Evolutionary conservation across 2,329 filamentous ascomycete genomes (phyloP), one percentile per base, ranked within the genome.

Genomic region (Gyromitra esculenta): DNA sequence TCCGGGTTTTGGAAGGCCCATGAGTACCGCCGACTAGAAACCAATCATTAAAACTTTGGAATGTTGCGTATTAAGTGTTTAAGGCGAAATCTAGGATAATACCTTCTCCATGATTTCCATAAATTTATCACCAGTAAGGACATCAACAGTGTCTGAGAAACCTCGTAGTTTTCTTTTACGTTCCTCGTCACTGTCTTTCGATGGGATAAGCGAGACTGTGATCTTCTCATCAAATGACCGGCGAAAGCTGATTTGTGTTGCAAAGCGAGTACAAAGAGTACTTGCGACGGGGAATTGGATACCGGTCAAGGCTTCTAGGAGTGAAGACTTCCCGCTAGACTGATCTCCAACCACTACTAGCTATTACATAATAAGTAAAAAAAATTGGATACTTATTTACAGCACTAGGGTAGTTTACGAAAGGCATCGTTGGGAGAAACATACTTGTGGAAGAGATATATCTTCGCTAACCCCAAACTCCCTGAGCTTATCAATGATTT

Each of bases 271-370:
- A 48, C 81, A 81, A 13, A 81, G 77, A 8, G 77, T 79, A 15
- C 72, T 77, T 2, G 78, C 78, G n/a, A 79, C 73, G 2, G 81
- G 81, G 63, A 81, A 81, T 9, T 77, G 77, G 50, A 81, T 79
- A 1, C 69, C 64, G 1, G 81, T 81, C 8, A 81, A 57, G 41
- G 78, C 81, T 50, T 81, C 81, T 1, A 81, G 75, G 18, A 81
- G 75, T 0, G 81, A 81, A 18, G 79, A 81, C 64, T 81, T 81
- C 15, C 81, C 81, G 18, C 76, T 78, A 0, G 79, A 81, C 70
- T 81, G 81, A 18, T 81, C 81, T 4, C 81, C 80, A 9, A 81
- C 80, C 1, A 81, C 81, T 13, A 81, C 80, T 3, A 81, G 59
- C 79, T 81, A 62, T 64, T 41, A 18, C 39, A 37, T 39, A 25